phyloP scores from a whole-genome alignment of 2,329 filamentous ascomycete genomes.

The Tolypocladium endophyticum region DNA sequence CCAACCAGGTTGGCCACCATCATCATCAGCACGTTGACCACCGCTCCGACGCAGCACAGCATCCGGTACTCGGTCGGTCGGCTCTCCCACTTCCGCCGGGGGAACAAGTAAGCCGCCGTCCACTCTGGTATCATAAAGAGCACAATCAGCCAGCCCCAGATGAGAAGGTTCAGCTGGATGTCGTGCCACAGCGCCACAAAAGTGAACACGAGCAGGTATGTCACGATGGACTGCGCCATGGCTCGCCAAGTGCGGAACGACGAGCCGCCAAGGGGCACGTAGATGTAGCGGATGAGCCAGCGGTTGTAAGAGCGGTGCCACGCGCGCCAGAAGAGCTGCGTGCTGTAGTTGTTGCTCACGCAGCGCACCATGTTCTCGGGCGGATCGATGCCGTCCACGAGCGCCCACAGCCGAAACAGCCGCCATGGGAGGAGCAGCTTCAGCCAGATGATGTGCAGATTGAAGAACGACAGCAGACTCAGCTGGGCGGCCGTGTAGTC shows the following conservation, averaged over 20 bases:
- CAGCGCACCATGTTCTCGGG: conserved; percentile 98
- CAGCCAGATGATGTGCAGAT: conserved; percentile 94
- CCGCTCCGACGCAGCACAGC: conserved; percentile 69
- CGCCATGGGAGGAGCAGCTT: conserved; percentile 95
- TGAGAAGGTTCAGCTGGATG: conserved; percentile 77
- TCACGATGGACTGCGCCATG: conserved; percentile 52
- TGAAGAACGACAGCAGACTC: conserved; percentile 86
- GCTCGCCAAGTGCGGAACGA: conserved; percentile 34
- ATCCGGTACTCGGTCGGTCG: conserved; percentile 65
- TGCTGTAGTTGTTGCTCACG: conserved; percentile 88
- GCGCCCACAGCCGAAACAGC: conserved; percentile 95
- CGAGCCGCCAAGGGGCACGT: conserved; percentile 76
- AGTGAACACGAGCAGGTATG: conserved; percentile 80
- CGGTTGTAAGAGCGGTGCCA: conserved; percentile 96
- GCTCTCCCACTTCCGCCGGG: conserved; percentile 57
- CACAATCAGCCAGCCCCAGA: conserved; percentile 96
- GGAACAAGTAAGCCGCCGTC: conserved; percentile 61
- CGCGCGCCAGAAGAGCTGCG: conserved; percentile 83
- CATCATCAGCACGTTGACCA: conserved; percentile 86
- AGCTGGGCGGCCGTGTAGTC: conserved; percentile 81
- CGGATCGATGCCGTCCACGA: conserved; percentile 84
- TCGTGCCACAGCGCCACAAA: conserved; percentile 99
- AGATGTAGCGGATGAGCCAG: conserved; percentile 90
- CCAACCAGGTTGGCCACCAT: conserved; percentile 91
- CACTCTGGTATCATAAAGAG: conserved; percentile 90